These are phyloP conservation scores for Nelumbo lutea DNA, from an alignment of 164 flowering plant species.

Conservation along the genomic window DNA sequence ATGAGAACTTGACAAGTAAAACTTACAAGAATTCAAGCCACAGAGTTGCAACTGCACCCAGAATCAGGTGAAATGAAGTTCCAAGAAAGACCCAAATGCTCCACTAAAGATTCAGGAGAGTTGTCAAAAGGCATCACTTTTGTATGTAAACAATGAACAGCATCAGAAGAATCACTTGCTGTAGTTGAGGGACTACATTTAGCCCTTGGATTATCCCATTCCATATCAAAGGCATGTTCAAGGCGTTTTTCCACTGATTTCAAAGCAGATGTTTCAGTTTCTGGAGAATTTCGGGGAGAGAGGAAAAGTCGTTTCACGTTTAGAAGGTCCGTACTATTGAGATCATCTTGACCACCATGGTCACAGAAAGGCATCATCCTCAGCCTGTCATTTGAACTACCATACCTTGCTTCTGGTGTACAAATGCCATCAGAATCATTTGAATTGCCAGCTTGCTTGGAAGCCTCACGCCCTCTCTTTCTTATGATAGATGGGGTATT, in stretches of 20 bases:
- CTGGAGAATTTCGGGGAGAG: conserved; percentile 13
- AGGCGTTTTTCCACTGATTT: conserved; percentile 32
- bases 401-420: conserved; percentile 21
- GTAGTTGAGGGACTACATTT: conserved; percentile 8
- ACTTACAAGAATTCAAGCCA: too few relatives aligned
- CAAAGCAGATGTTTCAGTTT: conserved; percentile 2
- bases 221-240: conserved; percentile 28
- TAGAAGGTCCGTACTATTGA: conserved; percentile 7
- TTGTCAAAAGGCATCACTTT: not conserved
- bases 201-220: conserved; percentile 16
- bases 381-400: conserved; percentile 3
- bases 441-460: conserved; percentile 4
- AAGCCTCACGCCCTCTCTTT: conserved; percentile 21
- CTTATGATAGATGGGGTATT: conserved; percentile 51
- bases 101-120: conserved; percentile 15
- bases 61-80: conserved; percentile 8
- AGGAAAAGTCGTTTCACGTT: conserved; percentile 21
- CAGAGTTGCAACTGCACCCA: not conserved
- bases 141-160: conserved; percentile 6
- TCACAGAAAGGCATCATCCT: conserved; percentile 3
- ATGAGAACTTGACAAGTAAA: too few relatives aligned
- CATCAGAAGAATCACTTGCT: conserved; percentile 13
- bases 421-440: conserved; percentile 9
- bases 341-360: conserved; percentile 7
- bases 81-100: not conserved